A percentile compares a stretch with the other conserved stretches of the same genome.
Evolutionary conservation across 139 green algal species (phyloP).

Genomic region (Limnomonas spitsbergensis): DNA sequence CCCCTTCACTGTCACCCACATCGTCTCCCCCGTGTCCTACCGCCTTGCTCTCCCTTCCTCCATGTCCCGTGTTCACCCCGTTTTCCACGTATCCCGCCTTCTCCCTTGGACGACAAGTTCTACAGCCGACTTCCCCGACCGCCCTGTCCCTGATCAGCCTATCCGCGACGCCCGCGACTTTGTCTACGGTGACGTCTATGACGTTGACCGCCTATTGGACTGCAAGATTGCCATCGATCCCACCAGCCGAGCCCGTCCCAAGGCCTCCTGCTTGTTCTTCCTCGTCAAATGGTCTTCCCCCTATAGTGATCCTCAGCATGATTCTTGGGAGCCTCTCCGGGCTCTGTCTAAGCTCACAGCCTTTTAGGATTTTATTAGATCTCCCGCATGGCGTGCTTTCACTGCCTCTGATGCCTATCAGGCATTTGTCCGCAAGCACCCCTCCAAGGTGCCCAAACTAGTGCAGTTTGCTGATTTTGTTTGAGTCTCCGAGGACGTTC

Average conservation of each 20-base stretch:
- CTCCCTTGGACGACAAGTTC: constrained; percentile 17
- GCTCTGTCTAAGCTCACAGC: not conserved
- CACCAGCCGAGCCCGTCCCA: not conserved
- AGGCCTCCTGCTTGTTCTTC: not conserved
- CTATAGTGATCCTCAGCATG: not conserved
- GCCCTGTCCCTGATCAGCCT: not conserved
- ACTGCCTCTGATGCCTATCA: not conserved
- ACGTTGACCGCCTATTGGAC: not conserved
- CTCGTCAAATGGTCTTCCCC: constrained; percentile 3
- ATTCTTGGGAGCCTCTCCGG: not conserved
- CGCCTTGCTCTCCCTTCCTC: constrained; percentile 11
- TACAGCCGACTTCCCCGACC: constrained; percentile 1
- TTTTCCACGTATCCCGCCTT: constrained; percentile 24
- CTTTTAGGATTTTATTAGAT: not conserved
- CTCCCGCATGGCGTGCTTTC: not conserved
- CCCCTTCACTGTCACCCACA: constrained; percentile 17
- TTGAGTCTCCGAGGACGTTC: not conserved
- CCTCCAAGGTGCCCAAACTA: not conserved
- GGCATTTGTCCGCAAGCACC: not conserved
- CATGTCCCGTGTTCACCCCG: constrained; percentile 14
- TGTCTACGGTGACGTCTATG: not conserved
- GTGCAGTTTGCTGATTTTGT: not conserved
- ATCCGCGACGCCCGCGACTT: constrained; percentile 3
- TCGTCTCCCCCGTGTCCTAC: constrained; percentile 25
- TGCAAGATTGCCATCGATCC: constrained; percentile 10